Conservation (phyloP, 345 rosid species). For the Sisymbrium altissimum region DNA sequence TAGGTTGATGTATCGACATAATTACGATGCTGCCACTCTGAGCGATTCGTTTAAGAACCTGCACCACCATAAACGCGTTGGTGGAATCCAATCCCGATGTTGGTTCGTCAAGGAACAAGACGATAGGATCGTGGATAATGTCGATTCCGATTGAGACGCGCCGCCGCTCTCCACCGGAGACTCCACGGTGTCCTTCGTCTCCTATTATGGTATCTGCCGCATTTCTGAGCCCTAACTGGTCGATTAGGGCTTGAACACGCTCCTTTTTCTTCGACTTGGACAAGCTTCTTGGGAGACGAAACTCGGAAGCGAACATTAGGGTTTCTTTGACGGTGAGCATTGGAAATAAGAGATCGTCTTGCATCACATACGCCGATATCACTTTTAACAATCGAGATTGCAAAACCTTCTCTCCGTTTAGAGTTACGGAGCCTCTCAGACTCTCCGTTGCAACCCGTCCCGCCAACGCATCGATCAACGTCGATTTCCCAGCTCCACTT, state of each 20-base stretch:
- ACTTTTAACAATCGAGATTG: conserved; percentile 40
- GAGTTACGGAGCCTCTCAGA: conserved; percentile 62
- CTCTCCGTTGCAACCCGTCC: conserved; percentile 71
- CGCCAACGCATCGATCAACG: conserved; percentile 75
- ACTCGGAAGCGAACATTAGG: conserved; percentile 80
- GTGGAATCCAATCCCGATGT: conserved; percentile 82
- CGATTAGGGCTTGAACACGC: conserved; percentile 80
- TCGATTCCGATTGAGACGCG: conserved; percentile 76
- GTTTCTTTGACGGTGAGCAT: conserved; percentile 70
- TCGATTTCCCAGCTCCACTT: conserved; percentile 83
- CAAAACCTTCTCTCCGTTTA: conserved; percentile 54
- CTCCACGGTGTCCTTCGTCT: conserved; percentile 96
- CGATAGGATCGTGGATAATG: conserved; percentile 68
- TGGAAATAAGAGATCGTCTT: conserved; percentile 87
- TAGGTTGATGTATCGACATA: conserved; percentile 73
- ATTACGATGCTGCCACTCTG: conserved; percentile 62
- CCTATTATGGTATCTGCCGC: conserved; percentile 85
- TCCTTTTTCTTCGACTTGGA: conserved; percentile 69
- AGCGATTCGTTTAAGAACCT: conserved; percentile 69
- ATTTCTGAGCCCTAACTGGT: conserved; percentile 76
- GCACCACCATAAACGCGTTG: conserved; percentile 73
- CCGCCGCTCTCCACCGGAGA: conserved; percentile 69
- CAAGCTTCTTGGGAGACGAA: conserved; percentile 66
- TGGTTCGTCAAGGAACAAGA: conserved; percentile 78
- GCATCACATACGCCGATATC: conserved; percentile 81